These are phyloP conservation scores for Talaromyces wortmannii DNA, from an alignment of 495 filamentous ascomycete genomes.

Conservation along the genomic window DNA sequence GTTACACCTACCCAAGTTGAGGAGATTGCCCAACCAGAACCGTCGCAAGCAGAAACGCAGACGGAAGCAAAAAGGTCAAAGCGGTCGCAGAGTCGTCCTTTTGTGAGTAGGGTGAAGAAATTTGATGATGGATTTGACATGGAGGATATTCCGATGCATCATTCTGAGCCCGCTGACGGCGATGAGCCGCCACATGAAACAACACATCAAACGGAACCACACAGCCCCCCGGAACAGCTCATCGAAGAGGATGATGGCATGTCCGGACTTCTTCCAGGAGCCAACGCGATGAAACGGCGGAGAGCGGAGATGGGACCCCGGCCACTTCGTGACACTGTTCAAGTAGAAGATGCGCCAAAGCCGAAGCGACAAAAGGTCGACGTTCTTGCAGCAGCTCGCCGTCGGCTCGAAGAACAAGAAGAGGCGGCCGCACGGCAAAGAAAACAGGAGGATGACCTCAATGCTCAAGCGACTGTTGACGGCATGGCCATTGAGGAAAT, in stretches of 20 bases:
- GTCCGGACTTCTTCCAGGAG: slow-evolving; percentile 60
- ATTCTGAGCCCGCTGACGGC: background rate
- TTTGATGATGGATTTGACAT: slow-evolving; percentile 59
- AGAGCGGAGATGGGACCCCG: slow-evolving; percentile 22
- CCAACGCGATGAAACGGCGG: slow-evolving; percentile 66
- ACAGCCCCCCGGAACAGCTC: slow-evolving; percentile 7
- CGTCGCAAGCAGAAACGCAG: slow-evolving; percentile 5
- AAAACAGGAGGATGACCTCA: slow-evolving; percentile 47
- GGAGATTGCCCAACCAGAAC: background rate
- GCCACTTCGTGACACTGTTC: slow-evolving; percentile 6
- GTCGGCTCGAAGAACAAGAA: slow-evolving; percentile 55
- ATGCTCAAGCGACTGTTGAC: slow-evolving; percentile 41
- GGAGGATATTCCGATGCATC: slow-evolving; percentile 31
- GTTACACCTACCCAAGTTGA: background rate
- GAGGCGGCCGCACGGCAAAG: slow-evolving; percentile 48
- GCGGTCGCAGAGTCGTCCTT: slow-evolving; percentile 25
- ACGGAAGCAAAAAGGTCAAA: slow-evolving; percentile 11
- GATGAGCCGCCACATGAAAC: slow-evolving; percentile 9
- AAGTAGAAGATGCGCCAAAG: slow-evolving; percentile 19
- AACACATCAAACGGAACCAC: slow-evolving; percentile 6
- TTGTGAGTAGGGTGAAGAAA: slow-evolving; percentile 63
- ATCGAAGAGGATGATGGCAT: slow-evolving; percentile 49
- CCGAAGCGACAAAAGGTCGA: slow-evolving; percentile 55
- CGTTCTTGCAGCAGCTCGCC: slow-evolving; percentile 60
- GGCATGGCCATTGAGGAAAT: slow-evolving; percentile 65